A percentile compares a stretch with the other conserved stretches of the same genome.
Conservation (phyloP, 352 stramenopile species). For the Globisporangium polare region DNA sequence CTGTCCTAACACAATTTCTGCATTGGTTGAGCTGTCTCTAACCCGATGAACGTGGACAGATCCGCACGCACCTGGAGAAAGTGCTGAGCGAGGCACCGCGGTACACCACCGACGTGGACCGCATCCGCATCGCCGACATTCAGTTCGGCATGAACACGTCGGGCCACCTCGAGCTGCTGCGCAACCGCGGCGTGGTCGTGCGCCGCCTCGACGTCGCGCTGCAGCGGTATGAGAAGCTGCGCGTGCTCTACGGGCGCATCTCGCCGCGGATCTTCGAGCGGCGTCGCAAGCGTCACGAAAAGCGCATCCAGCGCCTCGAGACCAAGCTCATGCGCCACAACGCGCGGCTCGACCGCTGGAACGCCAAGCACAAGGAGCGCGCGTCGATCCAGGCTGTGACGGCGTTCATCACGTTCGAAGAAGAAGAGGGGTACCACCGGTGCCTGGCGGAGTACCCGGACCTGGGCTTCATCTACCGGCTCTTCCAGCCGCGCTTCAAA, state of each 20-base stretch:
- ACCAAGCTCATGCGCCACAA: slow-evolving; percentile 41
- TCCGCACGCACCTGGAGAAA: slow-evolving; percentile 58
- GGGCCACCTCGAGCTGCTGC: slow-evolving; percentile 54
- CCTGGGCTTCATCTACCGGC: slow-evolving; percentile 60
- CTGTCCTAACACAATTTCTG: not conserved
- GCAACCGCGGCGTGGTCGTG: slow-evolving; percentile 55
- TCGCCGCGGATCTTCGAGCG: slow-evolving; percentile 33
- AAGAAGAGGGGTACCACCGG: slow-evolving; percentile 76
- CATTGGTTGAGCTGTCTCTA: not conserved
- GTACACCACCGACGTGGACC: slow-evolving; percentile 57
- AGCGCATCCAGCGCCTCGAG: slow-evolving; percentile 41
- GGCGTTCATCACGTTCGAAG: slow-evolving; percentile 82
- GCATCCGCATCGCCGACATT: slow-evolving; percentile 67
- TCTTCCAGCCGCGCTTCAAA: slow-evolving; percentile 67
- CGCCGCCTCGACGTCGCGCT: slow-evolving; percentile 58
- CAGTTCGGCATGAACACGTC: slow-evolving; percentile 75
- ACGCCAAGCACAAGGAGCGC: slow-evolving; percentile 15
- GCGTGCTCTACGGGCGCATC: slow-evolving; percentile 44
- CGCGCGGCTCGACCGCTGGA: slow-evolving; percentile 25
- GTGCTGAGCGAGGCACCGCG: slow-evolving; percentile 44
- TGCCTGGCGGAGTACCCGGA: slow-evolving; percentile 77
- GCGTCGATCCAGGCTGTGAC: slow-evolving; percentile 54
- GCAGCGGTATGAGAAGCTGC: slow-evolving; percentile 66
- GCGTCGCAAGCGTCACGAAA: slow-evolving; percentile 40
- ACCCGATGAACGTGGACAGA: slow-evolving; percentile 22